These are phyloP conservation scores for Cladorrhinum sp. DNA, from an alignment of 2,329 filamentous ascomycete genomes.

Conservation along the genomic window DNA sequence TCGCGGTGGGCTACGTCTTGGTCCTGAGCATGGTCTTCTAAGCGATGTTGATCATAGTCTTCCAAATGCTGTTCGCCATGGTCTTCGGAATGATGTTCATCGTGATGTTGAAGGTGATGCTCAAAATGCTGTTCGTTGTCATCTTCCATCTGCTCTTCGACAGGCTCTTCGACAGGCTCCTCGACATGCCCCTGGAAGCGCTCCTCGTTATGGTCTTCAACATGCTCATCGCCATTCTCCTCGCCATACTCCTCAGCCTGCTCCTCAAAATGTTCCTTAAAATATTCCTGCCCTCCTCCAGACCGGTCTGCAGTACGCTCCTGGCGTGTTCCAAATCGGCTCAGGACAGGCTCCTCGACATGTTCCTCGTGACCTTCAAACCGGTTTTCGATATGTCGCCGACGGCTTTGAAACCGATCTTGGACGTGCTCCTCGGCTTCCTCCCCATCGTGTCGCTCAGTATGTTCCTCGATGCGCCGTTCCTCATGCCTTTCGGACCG, in stretches of 20 bases:
- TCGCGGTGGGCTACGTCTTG: background rate
- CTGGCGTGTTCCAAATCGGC: background rate
- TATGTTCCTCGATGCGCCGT: background rate
- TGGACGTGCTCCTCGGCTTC: background rate
- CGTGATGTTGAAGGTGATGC: too few species aligned
- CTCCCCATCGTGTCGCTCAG: background rate
- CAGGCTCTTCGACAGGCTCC: slow-evolving; percentile 13
- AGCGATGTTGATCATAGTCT: background rate
- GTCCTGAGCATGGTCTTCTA: too few species aligned
- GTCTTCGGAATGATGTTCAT: too few species aligned
- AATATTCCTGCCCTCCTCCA: background rate
- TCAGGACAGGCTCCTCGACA: background rate
- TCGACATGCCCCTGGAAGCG: background rate
- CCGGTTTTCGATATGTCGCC: background rate
- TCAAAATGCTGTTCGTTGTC: too few species aligned
- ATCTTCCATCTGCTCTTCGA: too few species aligned
- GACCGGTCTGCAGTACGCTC: background rate
- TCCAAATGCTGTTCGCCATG: background rate
- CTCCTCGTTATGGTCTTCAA: background rate
- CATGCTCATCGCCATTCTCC: background rate
- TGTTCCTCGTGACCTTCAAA: background rate
- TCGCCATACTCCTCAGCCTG: background rate
- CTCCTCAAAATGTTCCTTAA: background rate
- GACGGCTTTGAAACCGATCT: too few species aligned
- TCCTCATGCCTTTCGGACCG: background rate